A percentile compares a stretch with the other conserved stretches of the same genome.
Conservation (phyloP, 2,329 filamentous ascomycete species). For the Penicillium sp. region DNA sequence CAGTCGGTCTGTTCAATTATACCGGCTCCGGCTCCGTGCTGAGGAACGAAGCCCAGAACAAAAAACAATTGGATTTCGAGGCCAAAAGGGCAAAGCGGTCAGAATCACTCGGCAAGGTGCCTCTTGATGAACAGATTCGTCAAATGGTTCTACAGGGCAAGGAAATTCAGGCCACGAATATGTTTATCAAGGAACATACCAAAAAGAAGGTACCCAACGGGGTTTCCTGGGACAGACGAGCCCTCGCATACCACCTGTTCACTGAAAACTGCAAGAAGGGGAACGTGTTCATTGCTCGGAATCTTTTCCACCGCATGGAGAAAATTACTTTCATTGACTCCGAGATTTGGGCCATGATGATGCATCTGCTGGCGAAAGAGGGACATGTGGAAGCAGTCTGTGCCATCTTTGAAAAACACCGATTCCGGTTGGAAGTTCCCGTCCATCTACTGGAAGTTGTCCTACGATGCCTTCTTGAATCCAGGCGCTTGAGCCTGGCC, state of each 20-base stretch:
- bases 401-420: constrained; percentile 30
- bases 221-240: constrained; percentile 26
- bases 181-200: constrained; percentile 26
- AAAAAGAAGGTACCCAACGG: neutral
- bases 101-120: constrained; percentile 1
- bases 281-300: constrained; percentile 40
- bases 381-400: constrained; percentile 39
- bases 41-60: constrained; percentile 1
- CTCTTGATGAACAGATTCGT: constrained; percentile 23
- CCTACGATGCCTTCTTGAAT: constrained; percentile 39
- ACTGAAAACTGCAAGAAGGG: constrained; percentile 36
- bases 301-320: constrained; percentile 37
- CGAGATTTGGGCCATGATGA: constrained; percentile 38
- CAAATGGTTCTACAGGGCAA: constrained; percentile 26
- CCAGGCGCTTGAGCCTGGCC: constrained; percentile 37
- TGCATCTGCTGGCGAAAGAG: constrained; percentile 36
- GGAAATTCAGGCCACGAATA: constrained; percentile 38
- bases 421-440: constrained; percentile 29
- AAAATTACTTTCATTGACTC: constrained; percentile 30
- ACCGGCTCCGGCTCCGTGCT: neutral
- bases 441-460: constrained; percentile 35
- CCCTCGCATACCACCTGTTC: constrained; percentile 34
- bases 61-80: neutral
- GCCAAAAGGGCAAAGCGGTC: constrained; percentile 6
- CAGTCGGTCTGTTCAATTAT: neutral